Evolutionary conservation across 2,329 filamentous ascomycete genomes (phyloP), one percentile per base, ranked within the genome.

Genomic region (Pestalotiopsis sp.): DNA sequence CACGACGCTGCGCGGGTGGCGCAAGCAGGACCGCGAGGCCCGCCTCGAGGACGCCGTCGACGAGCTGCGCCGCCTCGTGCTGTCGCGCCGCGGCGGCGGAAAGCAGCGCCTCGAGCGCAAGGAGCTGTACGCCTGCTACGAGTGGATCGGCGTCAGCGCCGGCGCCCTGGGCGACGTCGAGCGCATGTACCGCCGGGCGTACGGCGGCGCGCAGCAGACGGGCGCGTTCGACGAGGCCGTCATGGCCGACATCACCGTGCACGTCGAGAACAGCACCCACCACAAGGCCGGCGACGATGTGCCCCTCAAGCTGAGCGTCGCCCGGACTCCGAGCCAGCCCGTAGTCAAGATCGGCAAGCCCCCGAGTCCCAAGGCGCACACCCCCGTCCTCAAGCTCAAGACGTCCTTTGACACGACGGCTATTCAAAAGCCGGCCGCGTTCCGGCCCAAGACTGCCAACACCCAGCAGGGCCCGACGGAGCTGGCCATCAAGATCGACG

Each of bases 31-130:
- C 13, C 39, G 59, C 39, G 72, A 68, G 38, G 69, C 72, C 39
- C 82, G 85, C 12, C 82, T 91, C 9, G 87, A 90, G 72, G 85
- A 89, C 62, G 88, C 89, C 36, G 87, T 91, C 62, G 88, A 91
- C 75, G 88, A 90, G 75, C 82, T 92, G 49, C 84, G 88, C 2
- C 84, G 88, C 4, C 83, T 89, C 27, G 84, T 91, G 17, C 81
- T 91, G 13, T 82, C 86, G 17, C 85, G 83, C 68, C 82, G 84
- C 25, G 83, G 86, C 1, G 77, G 79, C 9, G 82, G 83, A n/a
- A 36, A 36, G 6, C 7, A 36, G 31, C 7, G 6, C 31, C 77
- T 91, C 11, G 78, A 80, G 2, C 85, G 85, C 69, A 80, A 83
- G 4, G 83, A 87, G 64, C 79, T 92, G 20, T 77, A 87, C 62